A percentile compares a stretch with the other conserved stretches of the same genome.
These are phyloP conservation scores for Chalciporus sp. DNA, from an alignment of 1,284 basidiomycete genomes.

Conservation along the genomic window DNA sequence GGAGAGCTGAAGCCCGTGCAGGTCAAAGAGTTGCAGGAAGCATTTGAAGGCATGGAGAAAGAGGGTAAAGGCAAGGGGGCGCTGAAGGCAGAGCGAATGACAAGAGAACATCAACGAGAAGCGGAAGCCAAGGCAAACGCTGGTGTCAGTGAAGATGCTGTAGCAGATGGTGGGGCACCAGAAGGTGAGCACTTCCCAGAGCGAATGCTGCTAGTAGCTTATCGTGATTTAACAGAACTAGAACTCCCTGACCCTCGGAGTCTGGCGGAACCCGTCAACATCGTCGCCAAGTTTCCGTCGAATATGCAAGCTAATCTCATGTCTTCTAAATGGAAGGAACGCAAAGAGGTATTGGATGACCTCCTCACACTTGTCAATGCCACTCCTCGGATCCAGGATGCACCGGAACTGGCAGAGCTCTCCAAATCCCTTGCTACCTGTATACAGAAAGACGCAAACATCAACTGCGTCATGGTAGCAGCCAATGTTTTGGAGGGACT, in stretches of 20 bases:
- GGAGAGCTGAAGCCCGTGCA: slow-evolving; percentile 98
- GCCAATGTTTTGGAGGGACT: slow-evolving; percentile 86
- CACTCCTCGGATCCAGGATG: slow-evolving; percentile 80
- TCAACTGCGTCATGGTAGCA: slow-evolving; percentile 92
- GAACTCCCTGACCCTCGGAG: slow-evolving; percentile 77
- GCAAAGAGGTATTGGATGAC: slow-evolving; percentile 91
- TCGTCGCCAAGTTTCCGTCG: slow-evolving; percentile 73
- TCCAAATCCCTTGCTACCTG: slow-evolving; percentile 78
- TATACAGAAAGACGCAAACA: slow-evolving; percentile 90
- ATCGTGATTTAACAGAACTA: slow-evolving; percentile 36
- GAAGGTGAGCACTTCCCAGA: slow-evolving; percentile 27
- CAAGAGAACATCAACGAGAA: slow-evolving; percentile 79
- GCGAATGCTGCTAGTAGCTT: slow-evolving; percentile 15
- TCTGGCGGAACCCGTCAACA: slow-evolving; percentile 84
- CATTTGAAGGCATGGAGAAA: slow-evolving; percentile 84
- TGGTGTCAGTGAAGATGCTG: slow-evolving; percentile 40
- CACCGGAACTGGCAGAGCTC: slow-evolving; percentile 73
- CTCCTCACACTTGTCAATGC: slow-evolving; percentile 73
- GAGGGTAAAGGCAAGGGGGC: slow-evolving; percentile 83
- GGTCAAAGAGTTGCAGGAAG: slow-evolving; percentile 92
- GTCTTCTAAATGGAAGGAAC: slow-evolving; percentile 98
- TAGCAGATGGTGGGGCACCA: slow-evolving; percentile 34
- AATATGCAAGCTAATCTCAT: slow-evolving; percentile 75
- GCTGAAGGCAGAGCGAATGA: slow-evolving; percentile 79
- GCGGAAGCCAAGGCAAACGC: slow-evolving; percentile 55